Conservation (phyloP, 306 rosid genomes). For the Oxytropis ochrocephala region DNA sequence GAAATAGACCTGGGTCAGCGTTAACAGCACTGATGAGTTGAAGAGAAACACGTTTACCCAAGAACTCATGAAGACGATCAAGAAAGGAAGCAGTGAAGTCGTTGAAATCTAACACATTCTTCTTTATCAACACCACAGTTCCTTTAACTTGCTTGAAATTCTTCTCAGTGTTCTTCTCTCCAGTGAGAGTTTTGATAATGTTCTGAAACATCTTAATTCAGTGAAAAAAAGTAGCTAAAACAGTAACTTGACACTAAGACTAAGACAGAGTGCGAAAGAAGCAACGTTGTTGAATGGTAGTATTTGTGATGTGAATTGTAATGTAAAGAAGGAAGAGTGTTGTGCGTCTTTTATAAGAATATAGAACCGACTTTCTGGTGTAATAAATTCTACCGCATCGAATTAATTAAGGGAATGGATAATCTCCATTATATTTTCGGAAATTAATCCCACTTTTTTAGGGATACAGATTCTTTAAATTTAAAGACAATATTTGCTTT, state of each 20-base stretch:
- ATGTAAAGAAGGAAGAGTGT: background rate
- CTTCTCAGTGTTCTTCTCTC: background rate
- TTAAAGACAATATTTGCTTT: no score
- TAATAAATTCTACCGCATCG: background rate
- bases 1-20: constrained; percentile 38
- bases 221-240: background rate
- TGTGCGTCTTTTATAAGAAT: background rate
- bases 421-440: no score
- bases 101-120: constrained; percentile 66
- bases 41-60: constrained; percentile 47
- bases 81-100: constrained; percentile 46
- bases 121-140: constrained; percentile 62
- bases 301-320: background rate
- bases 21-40: constrained; percentile 53
- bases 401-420: no score
- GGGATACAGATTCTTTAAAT: no score
- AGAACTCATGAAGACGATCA: constrained; percentile 52
- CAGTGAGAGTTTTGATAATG: background rate
- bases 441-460: no score
- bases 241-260: background rate
- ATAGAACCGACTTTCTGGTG: background rate
- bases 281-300: background rate
- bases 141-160: constrained; percentile 36
- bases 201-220: constrained; percentile 13
- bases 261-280: background rate